Base-by-base conservation (phyloP, 306 rosid species). In the Lotus japonicus region DNA sequence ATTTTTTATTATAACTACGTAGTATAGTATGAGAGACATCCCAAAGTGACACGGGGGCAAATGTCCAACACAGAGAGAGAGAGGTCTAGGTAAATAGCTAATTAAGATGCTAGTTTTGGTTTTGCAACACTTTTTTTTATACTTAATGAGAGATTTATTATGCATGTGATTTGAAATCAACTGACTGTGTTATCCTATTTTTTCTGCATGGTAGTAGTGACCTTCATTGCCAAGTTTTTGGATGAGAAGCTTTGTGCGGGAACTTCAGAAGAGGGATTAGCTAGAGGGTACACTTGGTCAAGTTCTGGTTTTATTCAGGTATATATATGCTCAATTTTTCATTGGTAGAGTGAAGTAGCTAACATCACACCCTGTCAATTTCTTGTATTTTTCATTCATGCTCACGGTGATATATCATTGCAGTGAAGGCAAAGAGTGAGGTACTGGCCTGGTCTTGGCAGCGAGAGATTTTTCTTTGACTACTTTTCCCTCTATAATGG, bases 181-280 rank as follows among this genome's bases (percentile, higher is more conserved):
- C 59, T 77, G 43, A 73, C 42, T 11, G 15, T n/a, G n/a, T 63
- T 61, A 11, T 74, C 28, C 70, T 39, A 21, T 53, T 76, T 69
- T 6, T 14, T 77, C 44, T 44, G 16, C 66, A 16, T 45, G 55
- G 66, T 86, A 95, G 99, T 90, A 90, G 80, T 97, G 99, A 21
- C 97, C 97, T 63, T 96, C 99, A 95, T 88, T 76, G 99, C 99
- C 12, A 95, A 90, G 84, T n/a, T n/a, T n/a, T n/a, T n/a, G n/a
- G n/a, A n/a, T n/a, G n/a, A n/a, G n/a, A n/a, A n/a, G n/a, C n/a
- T 95, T 95, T 84, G 69, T 95, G 83, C 88, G 84, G 99, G 99
- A 73, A 95, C 99, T 62, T 95, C 99, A 49, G 97, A 88, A 82
- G 96, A 95, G 82, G 97, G n/a, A n/a, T n/a, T n/a, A 90, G 76